Evolutionary conservation across 768 basidiomycete species (phyloP).

Genomic region (Pholiota microspora): DNA sequence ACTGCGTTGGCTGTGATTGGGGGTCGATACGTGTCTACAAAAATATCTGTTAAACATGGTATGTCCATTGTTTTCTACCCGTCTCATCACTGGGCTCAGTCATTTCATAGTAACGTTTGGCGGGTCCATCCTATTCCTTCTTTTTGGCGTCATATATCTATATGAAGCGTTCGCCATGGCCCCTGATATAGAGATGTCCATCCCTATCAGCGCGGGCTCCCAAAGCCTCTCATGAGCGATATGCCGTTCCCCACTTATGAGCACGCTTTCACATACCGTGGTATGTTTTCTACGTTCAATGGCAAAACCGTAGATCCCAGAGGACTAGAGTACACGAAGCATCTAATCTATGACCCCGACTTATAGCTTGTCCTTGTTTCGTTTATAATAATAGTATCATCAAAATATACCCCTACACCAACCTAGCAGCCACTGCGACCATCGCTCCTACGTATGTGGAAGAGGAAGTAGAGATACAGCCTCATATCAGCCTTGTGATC

Average conservation of each 20-base stretch:
- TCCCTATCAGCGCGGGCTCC: slow-evolving; percentile 11
- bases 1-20: slow-evolving; percentile 91
- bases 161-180: slow-evolving; percentile 53
- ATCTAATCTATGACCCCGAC: neutral
- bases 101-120: slow-evolving; percentile 76
- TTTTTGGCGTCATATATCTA: slow-evolving; percentile 81
- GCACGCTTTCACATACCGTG: neutral
- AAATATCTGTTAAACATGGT: slow-evolving; percentile 96
- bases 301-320: neutral
- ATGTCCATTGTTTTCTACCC: slow-evolving; percentile 20
- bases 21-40: slow-evolving; percentile 88
- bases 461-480: too few species aligned
- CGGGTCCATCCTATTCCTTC: slow-evolving; percentile 77
- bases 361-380: neutral
- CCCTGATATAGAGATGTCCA: slow-evolving; percentile 24
- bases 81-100: too few species aligned
- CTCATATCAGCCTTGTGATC: too few species aligned
- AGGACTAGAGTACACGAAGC: neutral
- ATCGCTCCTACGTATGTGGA: too few species aligned
- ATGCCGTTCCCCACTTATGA: neutral
- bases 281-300: neutral
- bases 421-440: neutral
- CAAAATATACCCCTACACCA: neutral
- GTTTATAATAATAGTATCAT: neutral
- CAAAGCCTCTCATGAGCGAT: neutral